Percentiles rank a stretch among this genome's conserved stretches.
These are phyloP conservation scores for Torulaspora gathmanii DNA, from an alignment of 805 yeast genomes.

Conservation along the genomic window DNA sequence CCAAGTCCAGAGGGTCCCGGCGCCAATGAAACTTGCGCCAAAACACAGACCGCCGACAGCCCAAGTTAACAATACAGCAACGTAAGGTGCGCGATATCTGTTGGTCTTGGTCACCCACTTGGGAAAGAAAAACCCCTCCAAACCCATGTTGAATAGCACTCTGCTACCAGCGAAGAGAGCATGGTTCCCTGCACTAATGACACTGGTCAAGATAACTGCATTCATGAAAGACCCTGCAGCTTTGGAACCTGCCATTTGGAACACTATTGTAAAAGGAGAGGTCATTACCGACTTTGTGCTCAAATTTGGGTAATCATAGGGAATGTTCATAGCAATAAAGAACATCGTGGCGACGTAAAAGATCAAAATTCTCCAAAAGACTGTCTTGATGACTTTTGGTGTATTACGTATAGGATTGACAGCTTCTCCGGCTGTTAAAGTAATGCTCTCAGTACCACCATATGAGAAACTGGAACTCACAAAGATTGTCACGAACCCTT, in stretches of 20 bases:
- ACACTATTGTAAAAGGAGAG: conserved; percentile 44
- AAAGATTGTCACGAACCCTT: conserved; percentile 48
- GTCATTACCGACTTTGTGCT: conserved; percentile 36
- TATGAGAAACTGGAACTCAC: conserved; percentile 50
- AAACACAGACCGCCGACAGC: conserved; percentile 53
- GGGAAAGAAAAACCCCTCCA: conserved; percentile 39
- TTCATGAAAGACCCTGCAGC: conserved; percentile 48
- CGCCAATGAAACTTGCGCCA: conserved; percentile 52
- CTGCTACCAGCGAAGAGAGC: conserved; percentile 50
- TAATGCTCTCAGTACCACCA: conserved; percentile 49
- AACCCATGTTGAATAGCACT: conserved; percentile 46
- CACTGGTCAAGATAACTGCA: conserved; percentile 52
- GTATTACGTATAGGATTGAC: conserved; percentile 53
- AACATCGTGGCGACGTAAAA: conserved; percentile 54
- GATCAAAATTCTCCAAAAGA: conserved; percentile 51
- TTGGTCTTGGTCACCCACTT: conserved; percentile 38
- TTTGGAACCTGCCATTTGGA: conserved; percentile 49
- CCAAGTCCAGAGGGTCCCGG: conserved; percentile 52
- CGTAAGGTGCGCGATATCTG: conserved; percentile 45
- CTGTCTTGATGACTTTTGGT: conserved; percentile 56
- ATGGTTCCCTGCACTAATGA: conserved; percentile 52
- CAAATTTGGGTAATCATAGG: conserved; percentile 50
- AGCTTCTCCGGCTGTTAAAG: conserved; percentile 52
- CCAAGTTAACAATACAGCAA: conserved; percentile 49
- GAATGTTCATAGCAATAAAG: conserved; percentile 57